Evolutionary conservation across 2,329 filamentous ascomycete genomes (phyloP).

Genomic region (Colletotrichum sp.): DNA sequence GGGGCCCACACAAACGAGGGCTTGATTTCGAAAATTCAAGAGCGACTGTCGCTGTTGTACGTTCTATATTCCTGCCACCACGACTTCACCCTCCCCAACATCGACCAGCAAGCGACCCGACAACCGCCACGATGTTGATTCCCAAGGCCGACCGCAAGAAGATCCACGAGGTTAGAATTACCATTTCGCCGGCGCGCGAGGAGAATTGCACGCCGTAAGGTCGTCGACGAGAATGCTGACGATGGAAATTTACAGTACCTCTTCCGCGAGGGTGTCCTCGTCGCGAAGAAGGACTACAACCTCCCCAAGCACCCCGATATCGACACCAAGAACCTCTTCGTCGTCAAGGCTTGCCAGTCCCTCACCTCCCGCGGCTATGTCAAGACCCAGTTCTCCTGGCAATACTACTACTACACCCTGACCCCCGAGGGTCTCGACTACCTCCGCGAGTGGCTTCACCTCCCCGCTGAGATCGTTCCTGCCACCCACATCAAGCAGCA

Average conservation of each 20-base stretch:
- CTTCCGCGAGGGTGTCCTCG: conserved; percentile 92
- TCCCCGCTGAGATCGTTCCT: conserved; percentile 98
- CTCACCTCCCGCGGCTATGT: conserved; percentile 97
- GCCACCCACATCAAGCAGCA: conserved; percentile 99
- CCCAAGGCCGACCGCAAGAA: conserved; percentile 99
- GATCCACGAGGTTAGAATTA: conserved; percentile 79
- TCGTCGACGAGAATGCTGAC: conserved; percentile 13
- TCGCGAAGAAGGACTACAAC: conserved; percentile 99
- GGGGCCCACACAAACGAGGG: background rate
- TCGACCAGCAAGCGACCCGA: conserved; percentile 45
- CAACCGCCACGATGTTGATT: conserved; percentile 85
- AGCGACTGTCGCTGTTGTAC: background rate
- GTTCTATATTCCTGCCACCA: conserved; percentile 36
- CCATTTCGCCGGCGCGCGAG: background rate
- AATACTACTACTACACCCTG: conserved; percentile 99
- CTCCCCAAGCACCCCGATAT: conserved; percentile 97
- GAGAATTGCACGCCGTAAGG: background rate
- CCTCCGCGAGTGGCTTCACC: conserved; percentile 99
- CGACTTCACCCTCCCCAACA: conserved; percentile 51
- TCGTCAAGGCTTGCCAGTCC: conserved; percentile 99
- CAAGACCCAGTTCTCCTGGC: conserved; percentile 99
- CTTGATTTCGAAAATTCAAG: conserved; percentile 39
- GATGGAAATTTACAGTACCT: conserved; percentile 71
- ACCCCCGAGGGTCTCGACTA: conserved; percentile 99
- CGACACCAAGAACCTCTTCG: conserved; percentile 99